Evolutionary conservation across 2,329 filamentous ascomycete species (phyloP).

Genomic region (Coleophoma eucalyptorum): DNA sequence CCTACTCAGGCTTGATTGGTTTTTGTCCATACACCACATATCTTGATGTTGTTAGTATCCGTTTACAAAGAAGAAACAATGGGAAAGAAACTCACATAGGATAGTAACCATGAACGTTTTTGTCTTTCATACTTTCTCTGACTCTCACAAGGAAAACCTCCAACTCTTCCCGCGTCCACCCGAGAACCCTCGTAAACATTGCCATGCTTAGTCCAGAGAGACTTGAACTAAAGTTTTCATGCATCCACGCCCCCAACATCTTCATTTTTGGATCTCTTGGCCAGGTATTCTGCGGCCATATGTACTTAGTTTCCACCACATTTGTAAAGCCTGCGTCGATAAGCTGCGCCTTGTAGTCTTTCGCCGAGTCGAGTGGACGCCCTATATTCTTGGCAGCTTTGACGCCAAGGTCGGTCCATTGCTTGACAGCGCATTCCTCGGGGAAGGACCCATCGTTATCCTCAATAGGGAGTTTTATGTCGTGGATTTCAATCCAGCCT

Average conservation of each 20-base stretch:
- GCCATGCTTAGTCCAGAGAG: not conserved
- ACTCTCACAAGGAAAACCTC: not conserved
- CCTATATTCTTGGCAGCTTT: conserved; percentile 2
- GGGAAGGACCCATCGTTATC: not conserved
- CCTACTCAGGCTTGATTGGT: no score
- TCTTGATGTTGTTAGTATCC: not conserved
- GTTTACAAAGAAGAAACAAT: not conserved
- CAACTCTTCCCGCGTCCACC: not conserved
- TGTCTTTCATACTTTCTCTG: not conserved
- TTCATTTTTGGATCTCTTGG: not conserved
- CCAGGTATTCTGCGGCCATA: not conserved
- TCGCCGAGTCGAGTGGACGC: not conserved
- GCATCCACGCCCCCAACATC: not conserved
- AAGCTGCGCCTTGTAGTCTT: not conserved
- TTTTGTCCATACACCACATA: not conserved
- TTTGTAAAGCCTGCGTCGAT: not conserved
- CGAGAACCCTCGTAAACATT: not conserved
- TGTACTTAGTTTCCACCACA: not conserved
- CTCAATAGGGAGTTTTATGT: not conserved
- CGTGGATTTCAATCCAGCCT: not conserved
- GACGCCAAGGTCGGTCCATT: not conserved
- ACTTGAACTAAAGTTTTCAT: not conserved
- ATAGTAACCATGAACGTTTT: not conserved
- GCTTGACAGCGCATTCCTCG: not conserved
- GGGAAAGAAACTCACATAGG: not conserved